These are phyloP conservation scores for Stagonosporopsis tanaceti DNA, from an alignment of 2,329 filamentous ascomycete genomes.

Conservation along the genomic window DNA sequence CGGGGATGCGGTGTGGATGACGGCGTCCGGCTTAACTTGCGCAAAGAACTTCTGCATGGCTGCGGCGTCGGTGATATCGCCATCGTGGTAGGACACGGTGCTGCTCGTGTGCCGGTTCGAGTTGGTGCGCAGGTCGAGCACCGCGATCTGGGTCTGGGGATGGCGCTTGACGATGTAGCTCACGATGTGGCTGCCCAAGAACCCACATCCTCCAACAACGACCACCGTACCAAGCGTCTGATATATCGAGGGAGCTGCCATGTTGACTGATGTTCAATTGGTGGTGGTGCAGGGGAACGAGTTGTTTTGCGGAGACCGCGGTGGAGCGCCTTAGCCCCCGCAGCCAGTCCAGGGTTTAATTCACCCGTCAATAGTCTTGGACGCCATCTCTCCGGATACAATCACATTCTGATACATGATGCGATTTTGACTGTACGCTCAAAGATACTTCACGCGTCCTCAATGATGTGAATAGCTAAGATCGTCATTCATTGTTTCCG, in stretches of 20 bases:
- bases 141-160: slow-evolving; percentile 55
- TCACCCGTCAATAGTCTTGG: background rate
- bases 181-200: slow-evolving; percentile 61
- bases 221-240: slow-evolving; percentile 56
- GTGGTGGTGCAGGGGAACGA: slow-evolving; percentile 21
- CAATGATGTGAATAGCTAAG: background rate
- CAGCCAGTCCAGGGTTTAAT: slow-evolving; percentile 22
- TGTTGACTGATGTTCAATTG: slow-evolving; percentile 22
- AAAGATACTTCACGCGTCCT: background rate
- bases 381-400: background rate
- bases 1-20: slow-evolving; percentile 61
- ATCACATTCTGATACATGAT: background rate
- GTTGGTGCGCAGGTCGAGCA: slow-evolving; percentile 57
- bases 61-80: slow-evolving; percentile 58
- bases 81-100: slow-evolving; percentile 58
- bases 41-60: slow-evolving; percentile 53
- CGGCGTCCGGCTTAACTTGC: slow-evolving; percentile 55
- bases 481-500: background rate
- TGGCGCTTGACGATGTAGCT: slow-evolving; percentile 52
- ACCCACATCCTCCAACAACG: slow-evolving; percentile 61
- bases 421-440: background rate
- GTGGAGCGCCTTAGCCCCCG: slow-evolving; percentile 23
- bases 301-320: slow-evolving; percentile 29
- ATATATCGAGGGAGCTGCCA: slow-evolving; percentile 27
- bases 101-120: slow-evolving; percentile 50